phyloP scores from a whole-genome alignment of 2,329 filamentous ascomycete genomes.

The Colletotrichum viniferum region DNA sequence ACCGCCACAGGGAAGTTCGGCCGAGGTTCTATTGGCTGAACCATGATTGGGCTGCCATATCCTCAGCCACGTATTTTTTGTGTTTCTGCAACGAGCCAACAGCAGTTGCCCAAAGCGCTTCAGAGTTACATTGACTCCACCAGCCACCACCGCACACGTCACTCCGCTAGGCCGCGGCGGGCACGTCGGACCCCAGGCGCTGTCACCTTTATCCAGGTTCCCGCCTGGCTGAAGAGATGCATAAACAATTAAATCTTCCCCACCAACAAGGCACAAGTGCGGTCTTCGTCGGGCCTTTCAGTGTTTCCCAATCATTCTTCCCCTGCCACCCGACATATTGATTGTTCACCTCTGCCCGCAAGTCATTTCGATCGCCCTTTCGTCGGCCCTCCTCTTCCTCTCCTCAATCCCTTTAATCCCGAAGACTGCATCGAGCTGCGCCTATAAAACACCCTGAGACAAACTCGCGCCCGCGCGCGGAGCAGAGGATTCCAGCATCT shows the following conservation, averaged over 20 bases:
- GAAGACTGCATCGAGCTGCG: not conserved
- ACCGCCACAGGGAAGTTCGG: constrained; percentile 15
- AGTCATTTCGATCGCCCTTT: not conserved
- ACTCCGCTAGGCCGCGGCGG: constrained; percentile 15
- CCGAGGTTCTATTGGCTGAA: not conserved
- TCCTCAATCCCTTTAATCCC: not conserved
- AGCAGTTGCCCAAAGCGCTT: not conserved
- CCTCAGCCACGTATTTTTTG: constrained; percentile 16
- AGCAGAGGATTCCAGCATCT: not conserved
- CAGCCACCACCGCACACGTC: constrained; percentile 25
- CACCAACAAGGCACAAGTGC: constrained; percentile 7
- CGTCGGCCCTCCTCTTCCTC: not conserved
- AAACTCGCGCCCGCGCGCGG: constrained; percentile 4
- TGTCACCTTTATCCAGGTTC: constrained; percentile 20
- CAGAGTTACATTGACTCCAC: constrained; percentile 9
- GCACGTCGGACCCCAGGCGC: constrained; percentile 10
- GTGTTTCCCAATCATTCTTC: not conserved
- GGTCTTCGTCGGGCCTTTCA: constrained; percentile 2
- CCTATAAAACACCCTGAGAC: not conserved
- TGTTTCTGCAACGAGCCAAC: not conserved
- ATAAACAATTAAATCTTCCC: constrained; percentile 21
- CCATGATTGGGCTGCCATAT: not conserved
- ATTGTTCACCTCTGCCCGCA: not conserved
- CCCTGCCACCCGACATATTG: constrained; percentile 10
- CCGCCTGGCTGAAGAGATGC: constrained; percentile 16